Conservation (phyloP, 2,329 filamentous ascomycete genomes). For the Penicillium sp. region DNA sequence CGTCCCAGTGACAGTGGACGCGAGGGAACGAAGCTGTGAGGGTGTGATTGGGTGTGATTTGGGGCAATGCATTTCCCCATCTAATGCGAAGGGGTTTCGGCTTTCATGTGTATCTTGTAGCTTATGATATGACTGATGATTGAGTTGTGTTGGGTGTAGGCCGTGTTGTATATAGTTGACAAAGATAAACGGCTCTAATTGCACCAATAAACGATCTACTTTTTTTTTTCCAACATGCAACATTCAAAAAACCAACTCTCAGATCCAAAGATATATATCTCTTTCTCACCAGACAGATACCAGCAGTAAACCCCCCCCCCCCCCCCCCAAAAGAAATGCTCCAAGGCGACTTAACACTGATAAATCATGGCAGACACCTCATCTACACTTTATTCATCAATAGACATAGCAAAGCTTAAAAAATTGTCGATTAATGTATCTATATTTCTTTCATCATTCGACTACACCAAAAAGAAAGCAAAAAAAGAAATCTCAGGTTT, state of each 20-base stretch:
- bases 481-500: slow-evolving; percentile 22
- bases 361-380: neutral
- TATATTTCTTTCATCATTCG: neutral
- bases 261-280: neutral
- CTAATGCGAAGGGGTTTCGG: neutral
- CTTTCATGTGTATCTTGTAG: neutral
- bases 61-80: neutral
- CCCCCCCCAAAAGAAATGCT: too few relatives aligned
- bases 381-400: neutral
- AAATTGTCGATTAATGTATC: neutral
- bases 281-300: too few relatives aligned
- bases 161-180: slow-evolving; percentile 2
- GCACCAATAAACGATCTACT: neutral
- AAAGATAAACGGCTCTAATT: neutral
- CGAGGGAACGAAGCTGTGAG: slow-evolving; percentile 43
- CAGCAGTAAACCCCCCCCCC: neutral
- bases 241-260: neutral
- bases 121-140: slow-evolving; percentile 8
- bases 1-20: slow-evolving; percentile 43
- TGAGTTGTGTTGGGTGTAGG: neutral
- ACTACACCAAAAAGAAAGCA: neutral
- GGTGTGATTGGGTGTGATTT: neutral
- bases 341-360: neutral
- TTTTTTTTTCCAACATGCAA: too few relatives aligned
- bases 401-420: neutral